Base-by-base conservation (phyloP, 2,329 filamentous ascomycete genomes). In the Ophiostoma piceae region DNA sequence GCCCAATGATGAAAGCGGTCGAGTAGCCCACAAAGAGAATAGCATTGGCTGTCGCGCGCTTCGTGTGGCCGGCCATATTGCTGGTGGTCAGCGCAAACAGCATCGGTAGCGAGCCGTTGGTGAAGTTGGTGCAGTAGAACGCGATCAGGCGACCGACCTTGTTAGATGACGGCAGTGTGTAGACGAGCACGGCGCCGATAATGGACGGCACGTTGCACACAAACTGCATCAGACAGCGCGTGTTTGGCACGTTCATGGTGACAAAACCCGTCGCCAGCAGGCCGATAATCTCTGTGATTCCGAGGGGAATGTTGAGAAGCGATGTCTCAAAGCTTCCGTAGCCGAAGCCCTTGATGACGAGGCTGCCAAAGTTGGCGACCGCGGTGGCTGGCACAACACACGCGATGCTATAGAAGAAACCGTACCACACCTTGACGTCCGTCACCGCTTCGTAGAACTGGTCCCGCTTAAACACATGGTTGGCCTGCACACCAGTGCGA, bases 51-150 rank as follows among this genome's bases (percentile, higher is more conserved):
- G 73, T 70, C 60, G 89, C 80, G 74, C 89, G 89, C 71, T 91
- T 91, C 0, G 88, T 91, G 75, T 91, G 87, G 0, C 89, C 89
- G 0, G 85, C 88, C 0, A 88, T 88, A 72, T 89, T 89, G 71
- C 86, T 84, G 1, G 84, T 81, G 1, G 84, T 85, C 84, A 85
- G 88, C 0, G 84, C 84, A 72, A 86, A 88, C 47, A 88, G 84
- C 54, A 88, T 77, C 0, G 86, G 87, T 2, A 87, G 83, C 60
- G 74, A 77, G 66, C 73, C 70, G 64, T 88, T 80, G 74, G 85
- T 87, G 73, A 71, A 71, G 68, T 54, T 72, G 67, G 84, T 82
- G 19, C 84, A 74, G 72, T 85, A 85, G 72, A 84, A 85, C 0
- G 82, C 81, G 64, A 85, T 80, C 7, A 85, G 76, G 35, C 85